Evolutionary conservation across 352 stramenopile genomes (phyloP), one percentile per base, ranked within the genome.

Genomic region (Aphanomyces stellatus): DNA sequence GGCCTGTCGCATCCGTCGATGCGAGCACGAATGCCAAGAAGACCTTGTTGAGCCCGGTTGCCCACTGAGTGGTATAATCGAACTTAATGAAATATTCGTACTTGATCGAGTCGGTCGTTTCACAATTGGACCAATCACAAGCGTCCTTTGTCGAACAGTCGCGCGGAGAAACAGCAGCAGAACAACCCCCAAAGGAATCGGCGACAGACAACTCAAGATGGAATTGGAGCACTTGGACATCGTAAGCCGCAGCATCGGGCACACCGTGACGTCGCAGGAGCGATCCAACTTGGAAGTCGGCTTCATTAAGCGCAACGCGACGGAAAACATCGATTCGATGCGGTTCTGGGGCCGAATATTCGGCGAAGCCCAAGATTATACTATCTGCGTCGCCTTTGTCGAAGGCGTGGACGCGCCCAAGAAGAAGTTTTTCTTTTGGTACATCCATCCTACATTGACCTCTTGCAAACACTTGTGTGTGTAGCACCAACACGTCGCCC

Each of bases 351-450:
- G 82, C 2, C 76, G 80, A 48, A 68, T 91, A 48, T 64, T 63
- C 11, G 85, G 81, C 25, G 81, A 93, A 49, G 70, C 71, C n/a
- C 70, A 78, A 35, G 81, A 93, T 65, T 93, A 91, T 48, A 65
- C 91, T 59, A 59, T 91, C 63, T 78, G 74, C 1, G 80, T 90
- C 27, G 84, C 75, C 5, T 61, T 88, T 10, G 69, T 90, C 24
- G 55, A 78, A 0, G 73, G 65, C n/a, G 81, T 87, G 24, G 79
- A 87, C 60, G 88, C 87, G 37, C 82, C 81, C 15, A 87, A 78
- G 67, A 93, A 91, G 65, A 93, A 93, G 43, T 93, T 90, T 35
- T 92, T 90, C 81, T 93, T 91, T 37, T 93, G 81, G 82, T 89
- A 72, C 31, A 46, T 57, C 7, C 11, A 25, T 34, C 0, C 42